phyloP scores from a whole-genome alignment of 495 filamentous ascomycete species.

The Parachaetomium inaequale region DNA sequence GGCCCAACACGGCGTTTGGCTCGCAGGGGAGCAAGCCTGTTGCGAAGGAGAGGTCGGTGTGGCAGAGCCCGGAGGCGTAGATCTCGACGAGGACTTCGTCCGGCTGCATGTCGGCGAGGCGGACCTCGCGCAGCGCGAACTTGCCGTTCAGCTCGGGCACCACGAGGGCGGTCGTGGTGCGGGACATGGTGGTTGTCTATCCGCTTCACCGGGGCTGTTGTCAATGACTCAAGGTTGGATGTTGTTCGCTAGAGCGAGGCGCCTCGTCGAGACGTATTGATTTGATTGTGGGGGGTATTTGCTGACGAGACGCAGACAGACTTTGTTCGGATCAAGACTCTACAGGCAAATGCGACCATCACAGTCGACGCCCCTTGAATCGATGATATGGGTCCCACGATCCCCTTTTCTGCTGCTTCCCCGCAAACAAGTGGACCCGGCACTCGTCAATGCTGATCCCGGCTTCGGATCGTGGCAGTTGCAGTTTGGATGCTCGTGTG shows the following conservation, averaged over 20 bases:
- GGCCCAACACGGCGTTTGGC: conserved; percentile 68
- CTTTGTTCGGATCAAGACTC: no score
- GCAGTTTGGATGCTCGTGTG: not conserved
- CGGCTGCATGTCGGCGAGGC: conserved; percentile 36
- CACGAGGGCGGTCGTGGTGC: conserved; percentile 31
- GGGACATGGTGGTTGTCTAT: conserved; percentile 16
- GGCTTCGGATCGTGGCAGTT: not conserved
- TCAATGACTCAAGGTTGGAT: not conserved
- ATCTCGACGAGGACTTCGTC: conserved; percentile 71
- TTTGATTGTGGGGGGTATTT: no score
- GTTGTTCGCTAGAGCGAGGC: not conserved
- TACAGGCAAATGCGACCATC: no score
- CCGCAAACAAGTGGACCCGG: not conserved
- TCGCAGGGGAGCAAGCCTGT: conserved; percentile 34
- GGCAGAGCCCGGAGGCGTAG: conserved; percentile 72
- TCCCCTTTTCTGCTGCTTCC: not conserved
- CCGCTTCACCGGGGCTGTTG: not conserved
- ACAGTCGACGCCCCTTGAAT: not conserved
- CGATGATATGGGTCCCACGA: not conserved
- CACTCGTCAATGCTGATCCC: not conserved
- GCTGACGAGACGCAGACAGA: no score
- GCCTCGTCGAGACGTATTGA: no score
- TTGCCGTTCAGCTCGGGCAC: conserved; percentile 28
- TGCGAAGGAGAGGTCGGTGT: conserved; percentile 59
- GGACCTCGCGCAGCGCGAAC: conserved; percentile 24